Evolutionary conservation across 768 basidiomycete species (phyloP).

Genomic region (Lactarius sp.): DNA sequence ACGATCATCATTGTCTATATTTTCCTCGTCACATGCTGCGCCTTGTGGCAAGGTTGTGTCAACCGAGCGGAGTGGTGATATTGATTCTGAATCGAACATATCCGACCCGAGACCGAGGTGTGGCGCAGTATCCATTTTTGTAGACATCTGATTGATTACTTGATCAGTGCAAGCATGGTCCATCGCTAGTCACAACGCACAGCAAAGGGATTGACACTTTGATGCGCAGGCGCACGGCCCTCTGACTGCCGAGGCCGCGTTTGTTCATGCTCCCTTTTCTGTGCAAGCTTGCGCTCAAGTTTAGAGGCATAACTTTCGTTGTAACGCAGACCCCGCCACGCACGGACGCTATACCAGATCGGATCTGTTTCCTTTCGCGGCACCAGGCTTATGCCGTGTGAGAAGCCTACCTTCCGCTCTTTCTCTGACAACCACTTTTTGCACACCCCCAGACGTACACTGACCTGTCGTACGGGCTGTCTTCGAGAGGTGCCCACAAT

Average conservation of each 20-base stretch:
- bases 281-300: constrained; percentile 51
- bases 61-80: not conserved
- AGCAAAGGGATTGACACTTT: constrained; percentile 64
- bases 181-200: constrained; percentile 36
- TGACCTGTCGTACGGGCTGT: constrained; percentile 79
- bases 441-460: constrained; percentile 86
- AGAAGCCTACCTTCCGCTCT: constrained; percentile 65
- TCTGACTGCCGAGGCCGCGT: constrained; percentile 33
- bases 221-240: constrained; percentile 30
- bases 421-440: constrained; percentile 61
- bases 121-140: constrained; percentile 27
- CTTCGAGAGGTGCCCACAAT: constrained; percentile 86
- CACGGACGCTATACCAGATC: constrained; percentile 57
- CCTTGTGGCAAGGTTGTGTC: constrained; percentile 2
- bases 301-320: constrained; percentile 74
- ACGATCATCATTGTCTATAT: constrained; percentile 28
- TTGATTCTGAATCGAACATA: constrained; percentile 51
- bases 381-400: constrained; percentile 3
- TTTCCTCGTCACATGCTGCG: not conserved
- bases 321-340: constrained; percentile 70
- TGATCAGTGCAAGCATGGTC: not conserved
- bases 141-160: constrained; percentile 11
- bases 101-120: constrained; percentile 60
- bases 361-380: not conserved
- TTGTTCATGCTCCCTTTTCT: constrained; percentile 36